Conservation (phyloP, 176 grass and related monocot species). For the Avena sativa region DNA sequence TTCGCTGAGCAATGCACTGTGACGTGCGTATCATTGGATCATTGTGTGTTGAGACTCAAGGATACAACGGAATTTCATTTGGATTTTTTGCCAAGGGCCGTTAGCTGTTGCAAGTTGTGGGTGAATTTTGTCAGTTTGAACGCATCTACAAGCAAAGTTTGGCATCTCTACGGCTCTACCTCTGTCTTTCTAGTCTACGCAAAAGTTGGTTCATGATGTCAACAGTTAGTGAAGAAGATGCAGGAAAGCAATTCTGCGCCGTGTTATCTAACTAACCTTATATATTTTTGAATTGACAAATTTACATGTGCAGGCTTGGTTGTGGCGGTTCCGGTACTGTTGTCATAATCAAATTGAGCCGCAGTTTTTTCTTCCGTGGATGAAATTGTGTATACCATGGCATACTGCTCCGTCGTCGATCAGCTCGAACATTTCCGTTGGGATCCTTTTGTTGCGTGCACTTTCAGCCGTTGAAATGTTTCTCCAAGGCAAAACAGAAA, state of each 20-base stretch:
- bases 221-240: background rate
- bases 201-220: background rate
- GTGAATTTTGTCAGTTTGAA: background rate
- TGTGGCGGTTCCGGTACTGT: background rate
- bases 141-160: background rate
- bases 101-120: background rate
- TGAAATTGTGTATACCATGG: background rate
- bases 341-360: no score
- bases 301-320: no score
- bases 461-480: background rate
- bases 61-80: no score
- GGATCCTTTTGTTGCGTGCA: background rate
- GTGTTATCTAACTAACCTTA: no score
- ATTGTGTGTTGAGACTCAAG: background rate
- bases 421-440: background rate
- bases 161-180: background rate
- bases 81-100: background rate
- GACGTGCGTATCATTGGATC: background rate
- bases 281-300: no score
- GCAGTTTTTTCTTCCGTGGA: no score
- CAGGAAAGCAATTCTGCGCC: background rate
- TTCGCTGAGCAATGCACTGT: background rate
- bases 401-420: background rate
- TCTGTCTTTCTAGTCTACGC: background rate
- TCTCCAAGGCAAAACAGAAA: constrained; percentile 5